Percentiles rank a stretch among this genome's conserved stretches.
Conservation (phyloP, 2,329 filamentous ascomycete species). For the Stachybotrys echinatus region DNA sequence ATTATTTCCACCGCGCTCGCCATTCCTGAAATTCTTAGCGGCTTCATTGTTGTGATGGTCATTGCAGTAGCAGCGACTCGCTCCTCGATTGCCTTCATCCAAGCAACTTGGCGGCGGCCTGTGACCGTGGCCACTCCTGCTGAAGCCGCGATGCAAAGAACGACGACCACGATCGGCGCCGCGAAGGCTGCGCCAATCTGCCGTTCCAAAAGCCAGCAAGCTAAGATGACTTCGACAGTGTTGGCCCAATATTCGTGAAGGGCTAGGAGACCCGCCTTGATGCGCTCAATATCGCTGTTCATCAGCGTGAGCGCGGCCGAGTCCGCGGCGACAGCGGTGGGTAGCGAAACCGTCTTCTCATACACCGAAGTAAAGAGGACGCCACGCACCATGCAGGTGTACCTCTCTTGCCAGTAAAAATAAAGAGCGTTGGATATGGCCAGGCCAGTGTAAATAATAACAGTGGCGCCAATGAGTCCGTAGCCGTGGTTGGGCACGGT, state of each 20-base stretch:
- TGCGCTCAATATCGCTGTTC: background rate
- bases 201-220: background rate
- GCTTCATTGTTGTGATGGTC: constrained; percentile 3
- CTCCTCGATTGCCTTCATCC: constrained; percentile 5
- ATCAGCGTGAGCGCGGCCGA: no score
- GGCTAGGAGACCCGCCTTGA: background rate
- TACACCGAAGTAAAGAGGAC: no score
- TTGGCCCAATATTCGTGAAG: background rate
- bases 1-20: background rate
- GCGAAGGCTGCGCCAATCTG: background rate
- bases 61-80: constrained; percentile 3
- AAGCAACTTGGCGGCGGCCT: background rate
- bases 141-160: background rate
- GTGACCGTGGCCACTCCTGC: background rate
- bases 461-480: no score
- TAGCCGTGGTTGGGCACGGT: no score
- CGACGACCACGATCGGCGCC: background rate
- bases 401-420: no score
- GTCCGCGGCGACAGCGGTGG: no score
- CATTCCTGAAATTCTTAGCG: constrained; percentile 8
- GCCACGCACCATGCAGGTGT: no score
- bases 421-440: no score
- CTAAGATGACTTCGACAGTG: background rate
- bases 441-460: no score
- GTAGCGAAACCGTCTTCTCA: no score